Conservation (phyloP, 257 asterid genomes). For the Solanum stenotomum region DNA sequence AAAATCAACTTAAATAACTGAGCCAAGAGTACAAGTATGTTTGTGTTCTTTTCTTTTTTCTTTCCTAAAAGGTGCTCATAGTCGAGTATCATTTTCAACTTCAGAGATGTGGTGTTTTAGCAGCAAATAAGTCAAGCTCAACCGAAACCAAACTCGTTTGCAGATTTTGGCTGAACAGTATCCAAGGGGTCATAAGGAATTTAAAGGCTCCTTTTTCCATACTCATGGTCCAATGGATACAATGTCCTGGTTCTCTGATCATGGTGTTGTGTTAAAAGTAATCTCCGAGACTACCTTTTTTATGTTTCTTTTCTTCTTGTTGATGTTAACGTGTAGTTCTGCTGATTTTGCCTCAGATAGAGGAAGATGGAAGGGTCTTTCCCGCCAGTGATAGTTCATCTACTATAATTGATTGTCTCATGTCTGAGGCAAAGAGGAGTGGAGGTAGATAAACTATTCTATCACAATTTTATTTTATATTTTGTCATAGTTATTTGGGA, state of each 20-base stretch:
- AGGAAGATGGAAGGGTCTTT: constrained; percentile 87
- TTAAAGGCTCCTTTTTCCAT: constrained; percentile 84
- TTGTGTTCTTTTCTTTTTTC: too few relatives aligned
- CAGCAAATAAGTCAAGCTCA: not conserved
- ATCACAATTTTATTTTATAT: not conserved
- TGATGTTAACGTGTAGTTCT: not conserved
- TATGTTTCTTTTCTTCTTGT: not conserved
- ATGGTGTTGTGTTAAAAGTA: constrained; percentile 79
- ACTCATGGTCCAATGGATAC: constrained; percentile 80
- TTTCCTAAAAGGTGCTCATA: not conserved
- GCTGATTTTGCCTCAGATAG: constrained; percentile 45
- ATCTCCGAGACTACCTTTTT: constrained; percentile 1
- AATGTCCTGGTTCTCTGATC: constrained; percentile 84
- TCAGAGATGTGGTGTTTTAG: not conserved
- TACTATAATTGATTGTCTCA: constrained; percentile 69
- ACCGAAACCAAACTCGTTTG: not conserved
- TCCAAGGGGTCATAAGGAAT: constrained; percentile 89
- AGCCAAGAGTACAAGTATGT: too few relatives aligned
- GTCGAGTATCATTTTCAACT: not conserved
- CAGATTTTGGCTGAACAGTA: constrained; percentile 79
- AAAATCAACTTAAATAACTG: not conserved
- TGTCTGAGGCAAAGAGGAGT: constrained; percentile 73
- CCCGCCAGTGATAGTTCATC: constrained; percentile 83
- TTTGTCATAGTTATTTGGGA: not conserved
- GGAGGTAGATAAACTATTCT: constrained; percentile 47